A percentile compares a stretch with the other conserved stretches of the same genome.
Evolutionary conservation across 2,329 filamentous ascomycete species (phyloP).

Genomic region (Aspergillus luchuensis): DNA sequence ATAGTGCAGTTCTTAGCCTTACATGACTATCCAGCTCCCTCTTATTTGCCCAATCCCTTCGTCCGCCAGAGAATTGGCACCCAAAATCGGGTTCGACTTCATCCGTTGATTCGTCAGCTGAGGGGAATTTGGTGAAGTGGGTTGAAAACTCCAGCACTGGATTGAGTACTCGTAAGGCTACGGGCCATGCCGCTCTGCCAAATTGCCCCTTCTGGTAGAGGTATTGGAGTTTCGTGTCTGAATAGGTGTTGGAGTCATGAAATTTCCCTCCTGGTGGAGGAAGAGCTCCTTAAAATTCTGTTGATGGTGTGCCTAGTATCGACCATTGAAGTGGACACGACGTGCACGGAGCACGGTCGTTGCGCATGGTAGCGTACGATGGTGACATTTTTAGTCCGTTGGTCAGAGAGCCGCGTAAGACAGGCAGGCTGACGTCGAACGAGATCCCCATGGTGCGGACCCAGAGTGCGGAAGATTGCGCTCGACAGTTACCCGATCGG

Average conservation of each 20-base stretch:
- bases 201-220: slow-evolving; percentile 3
- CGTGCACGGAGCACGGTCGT: slow-evolving; percentile 13
- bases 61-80: not conserved
- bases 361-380: slow-evolving; percentile 17
- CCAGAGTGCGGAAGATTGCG: slow-evolving; percentile 1
- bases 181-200: slow-evolving; percentile 6
- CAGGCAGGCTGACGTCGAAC: slow-evolving; percentile 16
- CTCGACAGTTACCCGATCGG: slow-evolving; percentile 8
- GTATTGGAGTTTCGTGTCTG: not conserved
- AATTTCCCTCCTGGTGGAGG: not conserved
- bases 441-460: slow-evolving; percentile 6
- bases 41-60: slow-evolving; percentile 7
- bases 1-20: not conserved
- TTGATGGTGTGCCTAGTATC: slow-evolving; percentile 4
- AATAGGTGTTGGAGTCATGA: too few species aligned
- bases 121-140: not conserved
- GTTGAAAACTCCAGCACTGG: not conserved
- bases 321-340: slow-evolving; percentile 4
- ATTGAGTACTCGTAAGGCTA: slow-evolving; percentile 9
- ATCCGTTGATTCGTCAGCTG: slow-evolving; percentile 8
- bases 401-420: slow-evolving; percentile 29
- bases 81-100: not conserved
- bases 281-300: slow-evolving; percentile 4
- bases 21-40: not conserved
- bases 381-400: slow-evolving; percentile 23